These are phyloP conservation scores for Penicillium sclerotigenum DNA, from an alignment of 2,329 filamentous ascomycete genomes.

Conservation along the genomic window DNA sequence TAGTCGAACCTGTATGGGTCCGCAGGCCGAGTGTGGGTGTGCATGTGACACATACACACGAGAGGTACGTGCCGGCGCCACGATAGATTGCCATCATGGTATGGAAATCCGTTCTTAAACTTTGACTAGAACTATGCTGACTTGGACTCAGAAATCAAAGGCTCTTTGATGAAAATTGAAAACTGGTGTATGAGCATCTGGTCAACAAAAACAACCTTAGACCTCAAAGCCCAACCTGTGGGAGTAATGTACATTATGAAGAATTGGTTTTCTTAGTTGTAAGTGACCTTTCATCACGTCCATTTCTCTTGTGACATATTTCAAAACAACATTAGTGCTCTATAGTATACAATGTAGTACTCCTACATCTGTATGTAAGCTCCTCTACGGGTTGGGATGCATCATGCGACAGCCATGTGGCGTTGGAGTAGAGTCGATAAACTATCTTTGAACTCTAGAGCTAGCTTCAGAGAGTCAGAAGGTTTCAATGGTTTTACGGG, in stretches of 20 bases:
- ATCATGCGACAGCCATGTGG: constrained; percentile 17
- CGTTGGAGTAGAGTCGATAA: not conserved
- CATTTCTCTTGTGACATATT: not conserved
- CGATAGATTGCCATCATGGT: constrained; percentile 28
- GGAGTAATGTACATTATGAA: constrained; percentile 1
- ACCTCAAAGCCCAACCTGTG: not conserved
- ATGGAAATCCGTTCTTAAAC: constrained; percentile 9
- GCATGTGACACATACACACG: constrained; percentile 1
- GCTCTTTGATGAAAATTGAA: constrained; percentile 10
- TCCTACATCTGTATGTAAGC: not conserved
- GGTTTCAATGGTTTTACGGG: not conserved
- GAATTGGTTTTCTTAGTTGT: not conserved
- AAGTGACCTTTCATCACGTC: not conserved
- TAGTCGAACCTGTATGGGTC: not conserved
- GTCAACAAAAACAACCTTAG: not conserved
- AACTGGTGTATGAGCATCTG: not conserved
- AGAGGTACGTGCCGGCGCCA: constrained; percentile 28
- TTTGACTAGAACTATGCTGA: constrained; percentile 16
- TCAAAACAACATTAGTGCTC: not conserved
- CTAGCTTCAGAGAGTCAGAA: not conserved
- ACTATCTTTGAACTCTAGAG: not conserved
- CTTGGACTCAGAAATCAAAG: constrained; percentile 16
- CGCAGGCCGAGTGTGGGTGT: not conserved
- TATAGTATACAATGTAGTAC: not conserved
- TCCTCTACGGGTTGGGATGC: not conserved